Evolutionary conservation across 1,139 yeast genomes (phyloP).

Genomic region (Nakaseomyces glabratus): DNA sequence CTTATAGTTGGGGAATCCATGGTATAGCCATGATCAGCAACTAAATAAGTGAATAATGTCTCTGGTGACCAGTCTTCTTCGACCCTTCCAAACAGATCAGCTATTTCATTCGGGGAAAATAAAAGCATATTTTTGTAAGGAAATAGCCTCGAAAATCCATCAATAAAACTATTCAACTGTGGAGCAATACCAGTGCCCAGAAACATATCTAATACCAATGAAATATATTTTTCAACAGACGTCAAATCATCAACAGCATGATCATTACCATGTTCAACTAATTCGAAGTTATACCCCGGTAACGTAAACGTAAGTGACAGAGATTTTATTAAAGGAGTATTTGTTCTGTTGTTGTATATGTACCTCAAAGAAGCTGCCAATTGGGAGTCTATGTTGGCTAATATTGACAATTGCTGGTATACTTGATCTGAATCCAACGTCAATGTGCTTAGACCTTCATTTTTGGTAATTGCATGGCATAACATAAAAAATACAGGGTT

Average conservation of each 20-base stretch:
- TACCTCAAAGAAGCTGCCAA: slow-evolving; percentile 54
- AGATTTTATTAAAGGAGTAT: slow-evolving; percentile 32
- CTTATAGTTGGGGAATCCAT: slow-evolving; percentile 59
- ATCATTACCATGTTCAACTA: slow-evolving; percentile 49
- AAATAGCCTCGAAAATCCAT: slow-evolving; percentile 78
- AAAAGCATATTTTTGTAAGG: slow-evolving; percentile 66
- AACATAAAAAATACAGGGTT: slow-evolving; percentile 61
- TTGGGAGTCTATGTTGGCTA: slow-evolving; percentile 49
- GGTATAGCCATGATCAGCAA: slow-evolving; percentile 87
- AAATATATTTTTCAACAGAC: slow-evolving; percentile 47
- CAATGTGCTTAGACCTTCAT: slow-evolving; percentile 16
- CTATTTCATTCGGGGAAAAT: slow-evolving; percentile 66
- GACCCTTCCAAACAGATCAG: slow-evolving; percentile 58
- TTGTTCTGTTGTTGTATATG: slow-evolving; percentile 38
- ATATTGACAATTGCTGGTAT: slow-evolving; percentile 18
- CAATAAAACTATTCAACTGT: slow-evolving; percentile 63
- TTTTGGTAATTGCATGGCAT: slow-evolving; percentile 21
- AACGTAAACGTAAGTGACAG: slow-evolving; percentile 57
- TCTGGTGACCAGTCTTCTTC: slow-evolving; percentile 81
- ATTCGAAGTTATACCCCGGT: slow-evolving; percentile 66
- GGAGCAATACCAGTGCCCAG: slow-evolving; percentile 53
- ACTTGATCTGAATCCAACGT: slow-evolving; percentile 10
- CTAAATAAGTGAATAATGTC: slow-evolving; percentile 50
- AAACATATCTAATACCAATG: slow-evolving; percentile 50
- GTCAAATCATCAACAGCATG: slow-evolving; percentile 35